Percentiles rank a stretch among this genome's conserved stretches.
These are phyloP conservation scores for Dipteronia dyeriana DNA, from an alignment of 345 rosid species.

Conservation along the genomic window DNA sequence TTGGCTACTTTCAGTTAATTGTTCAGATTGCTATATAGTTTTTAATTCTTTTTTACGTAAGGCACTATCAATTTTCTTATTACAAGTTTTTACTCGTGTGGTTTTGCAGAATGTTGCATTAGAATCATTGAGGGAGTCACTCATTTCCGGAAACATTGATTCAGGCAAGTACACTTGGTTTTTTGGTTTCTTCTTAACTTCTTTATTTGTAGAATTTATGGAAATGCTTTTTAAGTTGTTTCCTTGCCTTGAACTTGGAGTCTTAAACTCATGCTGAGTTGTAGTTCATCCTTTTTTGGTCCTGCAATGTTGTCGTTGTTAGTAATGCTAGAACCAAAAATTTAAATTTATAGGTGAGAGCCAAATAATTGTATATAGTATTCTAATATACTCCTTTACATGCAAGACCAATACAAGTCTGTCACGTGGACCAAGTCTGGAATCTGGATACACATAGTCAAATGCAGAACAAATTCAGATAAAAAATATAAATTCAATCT, in stretches of 20 bases:
- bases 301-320: not conserved
- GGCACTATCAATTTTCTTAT: not conserved
- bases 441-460: not conserved
- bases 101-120: slow-evolving; percentile 73
- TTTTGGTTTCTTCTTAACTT: not conserved
- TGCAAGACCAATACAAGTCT: not conserved
- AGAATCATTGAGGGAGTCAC: slow-evolving; percentile 61
- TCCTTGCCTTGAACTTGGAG: not conserved
- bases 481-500: not conserved
- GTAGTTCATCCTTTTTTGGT: not conserved
- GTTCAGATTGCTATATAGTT: slow-evolving; percentile 4
- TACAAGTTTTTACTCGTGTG: slow-evolving; percentile 19
- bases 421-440: not conserved
- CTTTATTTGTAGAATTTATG: not conserved
- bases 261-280: not conserved
- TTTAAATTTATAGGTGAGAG: not conserved
- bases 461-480: not conserved
- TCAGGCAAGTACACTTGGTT: slow-evolving; percentile 41
- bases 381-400: not conserved
- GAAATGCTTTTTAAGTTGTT: not conserved
- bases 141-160: slow-evolving; percentile 43
- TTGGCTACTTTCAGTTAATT: not conserved
- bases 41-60: slow-evolving; percentile 8
- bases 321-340: not conserved
- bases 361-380: not conserved